Base-by-base conservation (phyloP, 2,329 filamentous ascomycete species). In the Aspergillus sp. region DNA sequence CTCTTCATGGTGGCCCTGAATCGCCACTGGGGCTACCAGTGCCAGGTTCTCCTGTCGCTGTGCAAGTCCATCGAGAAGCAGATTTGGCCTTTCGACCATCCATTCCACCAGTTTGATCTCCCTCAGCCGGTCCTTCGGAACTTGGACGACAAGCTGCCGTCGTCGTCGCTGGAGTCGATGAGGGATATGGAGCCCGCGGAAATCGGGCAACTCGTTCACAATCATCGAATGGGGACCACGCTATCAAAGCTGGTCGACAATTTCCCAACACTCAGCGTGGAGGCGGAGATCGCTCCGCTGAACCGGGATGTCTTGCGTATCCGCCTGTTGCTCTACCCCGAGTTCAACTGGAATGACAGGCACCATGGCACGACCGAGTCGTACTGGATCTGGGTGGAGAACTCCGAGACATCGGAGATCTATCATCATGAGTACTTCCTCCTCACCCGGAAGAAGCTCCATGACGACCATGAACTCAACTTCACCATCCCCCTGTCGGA, bases 361-460 rank as follows among this genome's bases (percentile, higher is more conserved):
- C 75, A 94, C 37, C 88, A 98, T 52, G 93, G 93, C 12, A 86
- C 80, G 2, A 95, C 89, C 0, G 91, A 98, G 52, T 89, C 89
- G 3, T 98, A 93, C 63, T 98, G 93, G 74, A 82, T 98, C 36
- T 98, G 91, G 93, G 89, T 98, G 3, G 91, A 98, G 58, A 94
- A 96, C 55, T 95, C 89, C 0, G 91, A 96, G 49, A 95, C 88
- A 0, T 88, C 86, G 0, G 88, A 96, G 58, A 96, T 98, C 25
- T 96, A 94, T 50, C 91, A 98, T 49, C 85, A 96, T 44, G 91
- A 98, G 56, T 95, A 82, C 60, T 96, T 98, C 62, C 91, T 98
- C 35, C 71, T 98, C 4, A 93, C 78, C 40, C 74, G 86, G 42
- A 84, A 77, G 59, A 95, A 94, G 68, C 70, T 98, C 2, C 77